Evolutionary conservation across 805 yeast genomes (phyloP), one percentile per base, ranked within the genome.

Genomic region (Dipodascopsis tothii): DNA sequence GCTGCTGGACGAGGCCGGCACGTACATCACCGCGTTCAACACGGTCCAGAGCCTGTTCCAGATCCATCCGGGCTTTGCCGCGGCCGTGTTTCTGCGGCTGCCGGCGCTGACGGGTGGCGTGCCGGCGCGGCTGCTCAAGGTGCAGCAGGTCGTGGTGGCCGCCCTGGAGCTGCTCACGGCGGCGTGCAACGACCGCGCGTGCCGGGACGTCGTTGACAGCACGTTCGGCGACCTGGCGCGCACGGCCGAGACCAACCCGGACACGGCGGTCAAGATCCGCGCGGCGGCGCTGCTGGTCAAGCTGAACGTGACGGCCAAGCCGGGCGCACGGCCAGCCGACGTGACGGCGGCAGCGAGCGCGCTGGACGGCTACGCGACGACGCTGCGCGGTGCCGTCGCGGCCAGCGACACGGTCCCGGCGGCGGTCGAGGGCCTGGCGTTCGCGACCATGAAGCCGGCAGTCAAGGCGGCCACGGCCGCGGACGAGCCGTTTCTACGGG

Each of bases 361-460:
- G n/a, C 37, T 49, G 18, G n/a, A n/a, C n/a, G n/a, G n/a, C n/a
- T n/a, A n/a, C n/a, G n/a, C n/a, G n/a, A n/a, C n/a, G n/a, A n/a
- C n/a, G n/a, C n/a, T n/a, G n/a, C n/a, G n/a, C n/a, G n/a, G n/a
- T n/a, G n/a, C n/a, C n/a, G n/a, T n/a, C n/a, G n/a, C n/a, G n/a
- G n/a, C n/a, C n/a, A n/a, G n/a, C n/a, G n/a, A n/a, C n/a, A n/a
- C n/a, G n/a, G n/a, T n/a, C n/a, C 48, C 39, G 16, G 45, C 44
- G n/a, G 59, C 65, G 1, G 38, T 63, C 14, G 71, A 66, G 45
- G 69, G 68, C 1, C 58, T 66, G 17, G 66, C 68, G 2, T 59
- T 63, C 42, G 58, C 70, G 3, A 56, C 66, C 6, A 20, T 57
- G 21, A 50, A 61, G 19, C 44, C 58, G 5, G 35, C 56, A 4